A percentile compares a stretch with the other conserved stretches of the same genome.
Conservation (phyloP, 176 grass and related monocot genomes). For the Oryza longistaminata region DNA sequence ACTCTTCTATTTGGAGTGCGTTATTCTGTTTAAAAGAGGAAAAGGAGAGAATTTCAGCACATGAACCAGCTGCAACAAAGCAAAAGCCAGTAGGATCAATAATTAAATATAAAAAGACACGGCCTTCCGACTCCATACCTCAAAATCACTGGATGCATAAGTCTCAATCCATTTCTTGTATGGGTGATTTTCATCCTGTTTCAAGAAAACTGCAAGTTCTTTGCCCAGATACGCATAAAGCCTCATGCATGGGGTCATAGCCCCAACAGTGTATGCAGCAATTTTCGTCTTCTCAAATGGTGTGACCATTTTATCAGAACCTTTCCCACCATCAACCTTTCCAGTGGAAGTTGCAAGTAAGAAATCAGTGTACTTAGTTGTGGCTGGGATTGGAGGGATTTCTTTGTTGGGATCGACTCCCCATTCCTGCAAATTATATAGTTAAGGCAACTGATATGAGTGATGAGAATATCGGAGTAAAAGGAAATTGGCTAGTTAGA, state of each 20-base stretch:
- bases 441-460: constrained; percentile 18
- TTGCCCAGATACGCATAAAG: constrained; percentile 89
- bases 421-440: constrained; percentile 74
- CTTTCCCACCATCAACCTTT: constrained; percentile 85
- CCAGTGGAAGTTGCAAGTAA: constrained; percentile 84
- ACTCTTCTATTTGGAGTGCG: constrained; percentile 84
- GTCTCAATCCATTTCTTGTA: constrained; percentile 87
- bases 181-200: constrained; percentile 64
- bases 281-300: constrained; percentile 99
- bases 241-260: constrained; percentile 90
- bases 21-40: constrained; percentile 44
- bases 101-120: background rate
- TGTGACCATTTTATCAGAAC: constrained; percentile 82
- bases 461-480: background rate
- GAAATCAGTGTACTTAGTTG: constrained; percentile 87
- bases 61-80: constrained; percentile 14
- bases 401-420: constrained; percentile 79
- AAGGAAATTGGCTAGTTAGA: constrained; percentile 3
- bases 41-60: background rate
- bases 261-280: constrained; percentile 91
- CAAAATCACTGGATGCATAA: constrained; percentile 70
- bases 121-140: constrained; percentile 53
- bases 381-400: constrained; percentile 57
- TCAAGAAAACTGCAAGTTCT: constrained; percentile 56
- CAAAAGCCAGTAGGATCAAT: background rate